These are phyloP conservation scores for Acarospora socialis DNA, from an alignment of 2,329 filamentous ascomycete genomes.

Conservation along the genomic window DNA sequence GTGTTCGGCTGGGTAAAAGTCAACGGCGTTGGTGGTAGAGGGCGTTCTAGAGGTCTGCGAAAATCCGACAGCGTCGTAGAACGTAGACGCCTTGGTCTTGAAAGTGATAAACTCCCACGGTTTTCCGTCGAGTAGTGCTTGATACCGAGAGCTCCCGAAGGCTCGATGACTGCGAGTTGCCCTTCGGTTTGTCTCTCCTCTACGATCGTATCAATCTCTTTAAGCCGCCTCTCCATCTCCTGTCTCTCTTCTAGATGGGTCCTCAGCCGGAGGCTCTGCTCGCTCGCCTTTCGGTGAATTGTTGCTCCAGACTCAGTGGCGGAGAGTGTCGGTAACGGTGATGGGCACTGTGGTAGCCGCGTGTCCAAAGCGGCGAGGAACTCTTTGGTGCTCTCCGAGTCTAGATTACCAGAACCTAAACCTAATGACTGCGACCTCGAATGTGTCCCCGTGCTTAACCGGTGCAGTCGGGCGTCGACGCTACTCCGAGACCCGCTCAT, in stretches of 20 bases:
- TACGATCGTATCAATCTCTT: conserved; percentile 9
- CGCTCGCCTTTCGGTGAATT: conserved; percentile 12
- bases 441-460: conserved; percentile 1
- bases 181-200: conserved; percentile 6
- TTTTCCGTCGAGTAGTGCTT: too few species aligned
- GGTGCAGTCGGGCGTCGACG: conserved; percentile 9
- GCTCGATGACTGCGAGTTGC: background rate
- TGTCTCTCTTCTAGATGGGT: conserved; percentile 12
- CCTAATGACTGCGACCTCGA: conserved; percentile 2
- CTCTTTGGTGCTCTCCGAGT: conserved; percentile 10
- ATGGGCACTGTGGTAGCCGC: conserved; percentile 5
- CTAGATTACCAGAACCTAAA: conserved; percentile 4
- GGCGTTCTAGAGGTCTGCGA: too few species aligned
- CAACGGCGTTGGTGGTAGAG: too few species aligned
- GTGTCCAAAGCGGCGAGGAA: conserved; percentile 11
- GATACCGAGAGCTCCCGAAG: too few species aligned
- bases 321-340: background rate
- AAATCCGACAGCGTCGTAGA: too few species aligned
- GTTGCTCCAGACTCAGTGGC: conserved; percentile 6
- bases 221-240: conserved; percentile 9
- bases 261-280: conserved; percentile 12
- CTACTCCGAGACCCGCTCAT: conserved; percentile 8
- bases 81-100: too few species aligned
- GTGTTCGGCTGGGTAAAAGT: too few species aligned
- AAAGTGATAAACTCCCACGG: too few species aligned